These are phyloP conservation scores for Conticribra guillardii DNA, from an alignment of 108 stramenopile species.

Conservation along the genomic window DNA sequence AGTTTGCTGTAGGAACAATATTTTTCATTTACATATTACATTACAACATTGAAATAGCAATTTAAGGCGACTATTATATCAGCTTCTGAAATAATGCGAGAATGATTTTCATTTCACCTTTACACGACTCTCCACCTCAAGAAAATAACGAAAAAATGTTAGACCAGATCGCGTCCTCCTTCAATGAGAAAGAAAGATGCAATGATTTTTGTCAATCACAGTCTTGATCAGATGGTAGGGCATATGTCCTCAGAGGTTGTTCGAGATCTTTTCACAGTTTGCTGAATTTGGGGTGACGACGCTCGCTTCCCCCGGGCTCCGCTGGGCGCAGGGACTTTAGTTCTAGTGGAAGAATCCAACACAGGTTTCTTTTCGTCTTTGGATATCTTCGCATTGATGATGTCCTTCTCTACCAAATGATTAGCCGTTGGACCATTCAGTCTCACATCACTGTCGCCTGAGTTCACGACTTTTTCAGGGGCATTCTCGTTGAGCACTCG, in stretches of 20 bases:
- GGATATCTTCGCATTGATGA: slow-evolving; percentile 47
- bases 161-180: no score
- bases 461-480: neutral
- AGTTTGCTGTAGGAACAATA: no score
- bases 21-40: no score
- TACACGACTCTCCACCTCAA: no score
- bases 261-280: slow-evolving; percentile 19
- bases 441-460: slow-evolving; percentile 3
- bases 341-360: slow-evolving; percentile 7
- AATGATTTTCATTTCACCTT: no score
- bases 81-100: no score
- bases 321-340: slow-evolving; percentile 22
- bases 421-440: slow-evolving; percentile 7
- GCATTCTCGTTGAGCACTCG: slow-evolving; percentile 29
- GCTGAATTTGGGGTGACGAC: slow-evolving; percentile 10
- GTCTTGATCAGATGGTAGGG: no score
- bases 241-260: neutral
- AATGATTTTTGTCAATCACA: no score
- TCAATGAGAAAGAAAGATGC: no score
- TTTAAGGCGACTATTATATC: no score
- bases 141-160: no score
- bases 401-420: slow-evolving; percentile 23
- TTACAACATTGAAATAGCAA: no score
- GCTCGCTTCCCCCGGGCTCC: slow-evolving; percentile 34
- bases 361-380: slow-evolving; percentile 27